Evolutionary conservation across 2,329 filamentous ascomycete species (phyloP), one percentile per base, ranked within the genome.

Genomic region (Cercospora sp.): DNA sequence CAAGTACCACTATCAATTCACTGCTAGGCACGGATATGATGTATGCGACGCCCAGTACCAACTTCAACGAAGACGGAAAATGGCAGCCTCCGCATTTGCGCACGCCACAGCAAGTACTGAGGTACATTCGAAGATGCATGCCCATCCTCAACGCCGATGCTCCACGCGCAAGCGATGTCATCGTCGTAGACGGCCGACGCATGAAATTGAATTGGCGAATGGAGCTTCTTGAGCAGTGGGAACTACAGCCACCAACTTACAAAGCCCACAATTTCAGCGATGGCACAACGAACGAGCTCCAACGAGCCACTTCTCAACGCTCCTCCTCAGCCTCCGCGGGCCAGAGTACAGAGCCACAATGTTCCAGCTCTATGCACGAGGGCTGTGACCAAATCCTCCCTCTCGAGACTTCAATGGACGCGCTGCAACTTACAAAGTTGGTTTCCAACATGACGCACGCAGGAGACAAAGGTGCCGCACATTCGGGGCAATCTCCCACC

Each of bases 91-190:
- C 65, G 59, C 77, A 75, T 73, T 76, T 66, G 71, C 78, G 77
- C 7, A 75, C 78, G 0, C 66, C 75, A 9, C 74, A 77, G 5
- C 81, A 83, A 63, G 70, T 75, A 13, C 76, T 80, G 45, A 80
- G 83, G 63, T 84, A 84, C 75, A 80, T 82, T 63, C 79, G 80
- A 6, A 80, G 83, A 31, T 84, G 83, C 70, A 79, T 82, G 61
- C 83, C 83, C 1, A 76, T 83, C 5, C 73, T 85, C 12, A 77
- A 80, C 7, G 78, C 78, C 23, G 79, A 80, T 48, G 81, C 82
- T 2, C 78, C 80, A 2, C 78, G 83, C 36, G 80, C 82, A 0
- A 82, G 79, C 74, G 80, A 83, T 65, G 77, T 84, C n/a, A 75
- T 84, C 6, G 81, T 82, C 69, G 73, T 63, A 66, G 73, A 79